Evolutionary conservation across 306 rosid genomes (phyloP).

Genomic region (Arachis stenosperma): DNA sequence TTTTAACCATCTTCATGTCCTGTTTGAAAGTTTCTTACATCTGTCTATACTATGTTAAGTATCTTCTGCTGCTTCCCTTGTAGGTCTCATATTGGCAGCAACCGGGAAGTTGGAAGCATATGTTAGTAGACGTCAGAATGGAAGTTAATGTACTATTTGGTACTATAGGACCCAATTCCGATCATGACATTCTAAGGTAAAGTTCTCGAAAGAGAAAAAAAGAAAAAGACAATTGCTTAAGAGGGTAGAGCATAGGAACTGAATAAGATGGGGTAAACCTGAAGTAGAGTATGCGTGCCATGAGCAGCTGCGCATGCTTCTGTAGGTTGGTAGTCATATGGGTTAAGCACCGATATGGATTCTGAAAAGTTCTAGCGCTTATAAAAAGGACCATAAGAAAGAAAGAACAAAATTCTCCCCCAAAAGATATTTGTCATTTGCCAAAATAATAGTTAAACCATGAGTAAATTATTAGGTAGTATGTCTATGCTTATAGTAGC

Average conservation of each 20-base stretch:
- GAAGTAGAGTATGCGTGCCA: slow-evolving; percentile 10
- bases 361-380: too few species aligned
- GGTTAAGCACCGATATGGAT: too few species aligned
- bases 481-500: too few species aligned
- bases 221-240: neutral
- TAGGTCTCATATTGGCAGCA: slow-evolving; percentile 92
- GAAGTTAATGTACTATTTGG: slow-evolving; percentile 45
- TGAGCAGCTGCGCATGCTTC: slow-evolving; percentile 24
- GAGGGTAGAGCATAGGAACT: slow-evolving; percentile 14
- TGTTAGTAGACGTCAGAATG: slow-evolving; percentile 58
- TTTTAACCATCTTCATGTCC: slow-evolving; percentile 5
- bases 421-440: too few species aligned
- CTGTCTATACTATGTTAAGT: slow-evolving; percentile 13
- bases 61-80: slow-evolving; percentile 37
- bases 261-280: slow-evolving; percentile 27
- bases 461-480: too few species aligned
- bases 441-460: too few species aligned
- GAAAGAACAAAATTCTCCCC: too few species aligned
- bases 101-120: slow-evolving; percentile 73
- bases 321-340: slow-evolving; percentile 28
- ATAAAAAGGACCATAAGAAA: too few species aligned
- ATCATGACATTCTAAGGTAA: slow-evolving; percentile 38
- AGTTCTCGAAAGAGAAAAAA: neutral
- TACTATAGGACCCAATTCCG: slow-evolving; percentile 13
- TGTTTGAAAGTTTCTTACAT: slow-evolving; percentile 17